Evolutionary conservation across 352 stramenopile species (phyloP), one percentile per base, ranked within the genome.

Genomic region (Nothophytophthora sp.): DNA sequence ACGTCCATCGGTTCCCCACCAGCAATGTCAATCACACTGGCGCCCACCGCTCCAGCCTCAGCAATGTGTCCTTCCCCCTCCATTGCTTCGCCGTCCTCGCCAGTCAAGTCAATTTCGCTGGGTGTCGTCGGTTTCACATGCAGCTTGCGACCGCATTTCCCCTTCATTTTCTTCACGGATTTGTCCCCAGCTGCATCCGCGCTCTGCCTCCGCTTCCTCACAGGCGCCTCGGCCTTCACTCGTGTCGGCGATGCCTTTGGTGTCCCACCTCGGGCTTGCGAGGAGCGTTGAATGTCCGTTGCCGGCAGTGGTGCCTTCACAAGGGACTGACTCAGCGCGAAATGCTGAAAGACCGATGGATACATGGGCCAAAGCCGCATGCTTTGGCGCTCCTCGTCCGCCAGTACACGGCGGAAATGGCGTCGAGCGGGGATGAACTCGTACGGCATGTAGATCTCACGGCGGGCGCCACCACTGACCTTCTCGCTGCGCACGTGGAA

Each of bases 401-500:
- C 46, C 12, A 90, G 23, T 1, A 90, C 77, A 7, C 46, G 54
- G 40, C 60, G 61, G 39, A 83, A 90, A 10, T 84, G 62, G 2
- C 75, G 75, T 13, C 67, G 66, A 34, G 36, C 61, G 13, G 73
- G 84, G 1, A 88, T 63, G 9, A 90, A 67, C 48, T 90, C 80
- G 50, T 86, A 92, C 3, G 78, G 80, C 73, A 88, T 87, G 38
- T 50, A 72, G 11, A 90, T 76, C 23, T 84, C 72, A 18, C 64
- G 74, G 8, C 62, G 54, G 24, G 70, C 57, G 2, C 60, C 66
- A 9, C 76, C 72, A 47, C 66, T 87, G n/a, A 89, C 75, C 48
- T 86, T 83, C 47, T 95, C 84, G 2, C 62, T 55, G 20, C 76
- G 67, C 1, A 83, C 85, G 44, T 95, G 81, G 36, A 95, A 95